Conservation (phyloP, 352 stramenopile species). For the Aphanomyces cochlioides region DNA sequence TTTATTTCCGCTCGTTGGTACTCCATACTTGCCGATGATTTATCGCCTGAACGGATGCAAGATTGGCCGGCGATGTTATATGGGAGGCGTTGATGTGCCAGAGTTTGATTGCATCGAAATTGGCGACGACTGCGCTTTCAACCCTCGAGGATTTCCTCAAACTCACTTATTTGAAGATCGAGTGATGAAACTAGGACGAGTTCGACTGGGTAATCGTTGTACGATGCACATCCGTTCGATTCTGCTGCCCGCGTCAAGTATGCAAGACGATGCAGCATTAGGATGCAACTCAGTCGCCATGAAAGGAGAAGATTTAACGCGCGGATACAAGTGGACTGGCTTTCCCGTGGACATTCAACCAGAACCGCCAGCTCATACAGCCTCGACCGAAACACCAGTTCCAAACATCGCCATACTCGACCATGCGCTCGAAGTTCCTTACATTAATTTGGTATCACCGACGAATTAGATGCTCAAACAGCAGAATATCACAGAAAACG, state of each 20-base stretch:
- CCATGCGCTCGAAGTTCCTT: too few species aligned
- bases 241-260: background rate
- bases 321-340: background rate
- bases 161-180: slow-evolving; percentile 19
- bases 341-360: slow-evolving; percentile 3
- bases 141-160: slow-evolving; percentile 7
- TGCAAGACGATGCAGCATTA: background rate
- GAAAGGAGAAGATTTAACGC: background rate
- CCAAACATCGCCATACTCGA: too few species aligned
- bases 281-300: slow-evolving; percentile 12
- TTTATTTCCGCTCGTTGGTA: background rate
- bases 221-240: slow-evolving; percentile 7
- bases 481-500: too few species aligned
- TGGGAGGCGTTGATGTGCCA: slow-evolving; percentile 5
- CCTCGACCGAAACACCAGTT: too few species aligned
- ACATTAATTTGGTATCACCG: too few species aligned
- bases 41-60: background rate
- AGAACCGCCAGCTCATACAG: too few species aligned
- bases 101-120: slow-evolving; percentile 5
- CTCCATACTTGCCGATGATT: slow-evolving; percentile 5
- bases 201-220: background rate
- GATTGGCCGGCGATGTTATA: slow-evolving; percentile 6
- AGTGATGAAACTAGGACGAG: background rate
- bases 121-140: slow-evolving; percentile 3
- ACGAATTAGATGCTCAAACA: too few species aligned